phyloP scores from a whole-genome alignment of 306 rosid species.

The Albizia julibrissin region DNA sequence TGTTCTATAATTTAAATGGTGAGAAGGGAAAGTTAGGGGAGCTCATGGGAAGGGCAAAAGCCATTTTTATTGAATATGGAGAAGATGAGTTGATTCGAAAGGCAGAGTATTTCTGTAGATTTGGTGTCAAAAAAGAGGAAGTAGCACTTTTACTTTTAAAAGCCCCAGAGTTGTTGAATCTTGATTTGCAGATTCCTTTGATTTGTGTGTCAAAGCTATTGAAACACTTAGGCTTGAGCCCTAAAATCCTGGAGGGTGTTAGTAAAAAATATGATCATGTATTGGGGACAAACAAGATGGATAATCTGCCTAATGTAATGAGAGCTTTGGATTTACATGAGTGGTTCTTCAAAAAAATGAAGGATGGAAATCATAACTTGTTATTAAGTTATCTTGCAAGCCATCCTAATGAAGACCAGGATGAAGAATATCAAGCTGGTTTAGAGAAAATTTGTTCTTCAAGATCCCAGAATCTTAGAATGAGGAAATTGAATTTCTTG shows the following conservation, averaged over 20 bases:
- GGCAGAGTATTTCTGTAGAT: background rate
- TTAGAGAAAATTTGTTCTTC: constrained; percentile 42
- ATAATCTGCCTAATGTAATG: constrained; percentile 61
- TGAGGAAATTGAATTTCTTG: constrained; percentile 60
- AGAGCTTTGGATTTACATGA: constrained; percentile 63
- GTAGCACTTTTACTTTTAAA: background rate
- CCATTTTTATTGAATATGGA: background rate
- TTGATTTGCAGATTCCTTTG: constrained; percentile 47
- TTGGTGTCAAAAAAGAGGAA: background rate
- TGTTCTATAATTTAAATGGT: background rate
- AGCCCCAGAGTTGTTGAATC: constrained; percentile 48
- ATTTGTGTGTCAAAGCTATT: constrained; percentile 59
- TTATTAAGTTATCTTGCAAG: constrained; percentile 34
- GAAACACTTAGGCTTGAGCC: constrained; percentile 51
- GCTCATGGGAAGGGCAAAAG: background rate
- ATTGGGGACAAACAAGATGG: constrained; percentile 67
- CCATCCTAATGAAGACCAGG: constrained; percentile 46
- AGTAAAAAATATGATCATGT: constrained; percentile 44
- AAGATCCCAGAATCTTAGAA: constrained; percentile 37
- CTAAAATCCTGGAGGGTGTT: constrained; percentile 31
- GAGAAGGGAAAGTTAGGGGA: constrained; percentile 3
- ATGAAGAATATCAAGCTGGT: constrained; percentile 38
- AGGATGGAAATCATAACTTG: background rate
- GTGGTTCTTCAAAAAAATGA: constrained; percentile 42
- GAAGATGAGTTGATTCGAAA: background rate